Percentiles rank a stretch among this genome's conserved stretches.
Conservation (phyloP, 2,329 filamentous ascomycete genomes). For the Macrophomina phaseolina region DNA sequence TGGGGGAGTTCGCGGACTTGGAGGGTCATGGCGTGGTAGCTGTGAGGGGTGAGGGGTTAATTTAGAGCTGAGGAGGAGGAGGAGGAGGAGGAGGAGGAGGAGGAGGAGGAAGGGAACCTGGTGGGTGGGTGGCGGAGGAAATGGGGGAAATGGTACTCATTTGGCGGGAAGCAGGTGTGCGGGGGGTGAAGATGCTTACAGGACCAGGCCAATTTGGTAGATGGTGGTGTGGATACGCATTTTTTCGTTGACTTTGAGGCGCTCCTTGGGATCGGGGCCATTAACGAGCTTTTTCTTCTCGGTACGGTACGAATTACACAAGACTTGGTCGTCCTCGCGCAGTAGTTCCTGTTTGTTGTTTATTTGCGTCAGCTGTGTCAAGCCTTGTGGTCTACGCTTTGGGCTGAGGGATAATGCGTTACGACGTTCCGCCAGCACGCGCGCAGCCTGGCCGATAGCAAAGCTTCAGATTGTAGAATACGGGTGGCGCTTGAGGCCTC, state of each 20-base stretch:
- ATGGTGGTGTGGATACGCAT: conserved; percentile 2
- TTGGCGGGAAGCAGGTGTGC: not conserved
- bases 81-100: not conserved
- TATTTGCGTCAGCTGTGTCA: not conserved
- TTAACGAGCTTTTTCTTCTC: not conserved
- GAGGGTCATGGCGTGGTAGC: too few relatives aligned
- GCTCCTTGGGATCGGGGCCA: not conserved
- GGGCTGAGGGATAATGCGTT: too few relatives aligned
- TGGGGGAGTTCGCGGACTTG: too few relatives aligned
- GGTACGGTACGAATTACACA: not conserved
- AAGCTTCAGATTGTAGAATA: too few relatives aligned
- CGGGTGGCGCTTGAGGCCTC: too few relatives aligned
- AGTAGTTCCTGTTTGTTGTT: not conserved
- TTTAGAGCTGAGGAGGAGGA: not conserved
- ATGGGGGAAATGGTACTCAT: not conserved
- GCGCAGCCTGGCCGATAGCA: too few relatives aligned
- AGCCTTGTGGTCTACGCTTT: not conserved
- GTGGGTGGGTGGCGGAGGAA: too few relatives aligned
- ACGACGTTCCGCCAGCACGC: too few relatives aligned
- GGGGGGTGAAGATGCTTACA: not conserved
- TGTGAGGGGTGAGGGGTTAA: not conserved
- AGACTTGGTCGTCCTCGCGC: not conserved
- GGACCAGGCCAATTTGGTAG: not conserved
- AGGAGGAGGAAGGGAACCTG: too few relatives aligned
- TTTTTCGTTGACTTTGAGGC: not conserved